Evolutionary conservation across 331 rosid genomes (phyloP).

Genomic region (Erythrophleum ivorense): DNA sequence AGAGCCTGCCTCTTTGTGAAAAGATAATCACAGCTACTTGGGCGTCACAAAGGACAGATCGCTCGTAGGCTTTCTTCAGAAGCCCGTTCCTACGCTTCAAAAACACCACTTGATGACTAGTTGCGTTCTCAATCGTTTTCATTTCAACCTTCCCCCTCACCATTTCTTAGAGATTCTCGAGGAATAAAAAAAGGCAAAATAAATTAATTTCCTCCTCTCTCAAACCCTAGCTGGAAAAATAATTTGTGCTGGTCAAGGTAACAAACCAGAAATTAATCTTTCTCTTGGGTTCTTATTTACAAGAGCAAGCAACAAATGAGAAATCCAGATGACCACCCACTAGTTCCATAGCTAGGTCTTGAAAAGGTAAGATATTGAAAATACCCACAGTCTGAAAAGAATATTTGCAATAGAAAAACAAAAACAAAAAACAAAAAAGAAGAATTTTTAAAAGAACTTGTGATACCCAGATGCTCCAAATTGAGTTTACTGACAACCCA

Average conservation of each 20-base stretch:
- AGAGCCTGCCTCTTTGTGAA: slow-evolving; percentile 45
- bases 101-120: slow-evolving; percentile 42
- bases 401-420: neutral
- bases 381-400: neutral
- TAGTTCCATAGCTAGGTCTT: neutral
- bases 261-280: neutral
- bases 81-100: slow-evolving; percentile 44
- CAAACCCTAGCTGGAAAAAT: slow-evolving; percentile 3
- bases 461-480: neutral
- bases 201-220: neutral
- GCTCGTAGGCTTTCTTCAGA: slow-evolving; percentile 47
- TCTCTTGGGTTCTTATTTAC: neutral
- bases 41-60: slow-evolving; percentile 48
- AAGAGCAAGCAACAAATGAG: neutral
- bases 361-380: slow-evolving; percentile 14
- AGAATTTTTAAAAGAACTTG: neutral
- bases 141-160: slow-evolving; percentile 46
- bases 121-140: slow-evolving; percentile 40
- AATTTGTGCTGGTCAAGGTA: neutral
- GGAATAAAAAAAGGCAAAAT: neutral
- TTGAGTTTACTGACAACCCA: neutral
- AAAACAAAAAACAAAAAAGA: neutral
- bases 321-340: slow-evolving; percentile 2
- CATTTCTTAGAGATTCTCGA: slow-evolving; percentile 28
- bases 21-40: slow-evolving; percentile 42